Evolutionary conservation across 805 yeast genomes (phyloP), one percentile per base, ranked within the genome.

Genomic region (Cyberlindnera euphorbiae): DNA sequence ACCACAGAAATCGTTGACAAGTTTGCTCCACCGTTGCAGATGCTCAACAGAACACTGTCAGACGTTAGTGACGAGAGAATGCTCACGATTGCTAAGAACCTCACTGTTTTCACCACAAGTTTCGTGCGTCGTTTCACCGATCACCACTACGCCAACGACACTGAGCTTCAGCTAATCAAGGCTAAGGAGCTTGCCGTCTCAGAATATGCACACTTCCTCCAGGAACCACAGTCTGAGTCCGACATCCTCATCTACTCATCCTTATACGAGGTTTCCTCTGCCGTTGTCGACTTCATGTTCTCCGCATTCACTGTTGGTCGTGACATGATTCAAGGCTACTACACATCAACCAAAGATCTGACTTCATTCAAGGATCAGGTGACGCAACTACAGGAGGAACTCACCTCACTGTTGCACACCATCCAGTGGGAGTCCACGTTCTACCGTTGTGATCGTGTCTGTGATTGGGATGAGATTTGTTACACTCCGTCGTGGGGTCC

Each of bases 401-500:
- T 40, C 8, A 9, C 7, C 5, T 23, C 29, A 1, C 46, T 70
- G 11, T 31, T 69, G 3, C 33, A 50, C 1, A 23, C 39, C 1
- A 46, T 71, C 36, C 53, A 60, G 30, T 76, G 77, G 77, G 41
- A 44, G 11, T 38, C 71, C 6, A 46, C 61, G 0, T 63, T 62
- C 39, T 68, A 66, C 38, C 44, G 58, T 28, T 75, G 81, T 50
- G 46, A 62, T 0, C 35, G 49, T 3, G 53, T 47, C 4, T 76
- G 82, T 52, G 58, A 46, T 0, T 53, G 58, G 56, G 67, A 72
- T 45, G 77, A 73, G 44, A 49, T 73, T 3, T 77, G 82, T 44
- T 75, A 64, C 37, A 66, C 74, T 12, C 82, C 82, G 2, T 69
- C 79, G 0, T 75, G 82, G 82, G 82, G 69, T 1, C 82, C 81